Percentiles rank a stretch among this genome's conserved stretches.
These are phyloP conservation scores for Amylostereum chailletii DNA, from an alignment of 1,284 basidiomycete species.

Conservation along the genomic window DNA sequence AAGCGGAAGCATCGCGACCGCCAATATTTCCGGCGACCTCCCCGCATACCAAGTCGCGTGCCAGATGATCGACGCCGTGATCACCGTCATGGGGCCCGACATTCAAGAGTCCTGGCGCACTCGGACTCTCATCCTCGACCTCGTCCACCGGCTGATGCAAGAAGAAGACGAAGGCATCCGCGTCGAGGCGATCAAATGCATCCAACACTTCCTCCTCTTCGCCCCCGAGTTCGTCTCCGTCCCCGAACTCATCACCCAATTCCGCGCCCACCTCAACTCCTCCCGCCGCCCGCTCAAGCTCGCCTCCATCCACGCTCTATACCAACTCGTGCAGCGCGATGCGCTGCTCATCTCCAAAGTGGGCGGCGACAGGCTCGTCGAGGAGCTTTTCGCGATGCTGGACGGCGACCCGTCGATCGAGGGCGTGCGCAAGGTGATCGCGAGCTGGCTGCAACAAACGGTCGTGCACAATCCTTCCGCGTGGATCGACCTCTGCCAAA, in stretches of 20 bases:
- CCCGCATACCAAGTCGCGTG: conserved; percentile 90
- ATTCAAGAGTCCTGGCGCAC: conserved; percentile 85
- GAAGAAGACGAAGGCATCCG: conserved; percentile 86
- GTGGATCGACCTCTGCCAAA: conserved; percentile 97
- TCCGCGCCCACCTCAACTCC: conserved; percentile 72
- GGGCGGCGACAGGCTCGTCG: conserved; percentile 90
- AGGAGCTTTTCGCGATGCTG: conserved; percentile 90
- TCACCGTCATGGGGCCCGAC: conserved; percentile 93
- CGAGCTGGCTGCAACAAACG: conserved; percentile 94
- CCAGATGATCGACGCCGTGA: conserved; percentile 86
- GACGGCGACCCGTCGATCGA: conserved; percentile 94
- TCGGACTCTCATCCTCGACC: conserved; percentile 72
- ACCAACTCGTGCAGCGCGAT: conserved; percentile 96
- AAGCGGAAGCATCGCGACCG: conserved; percentile 78
- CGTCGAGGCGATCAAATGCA: conserved; percentile 92
- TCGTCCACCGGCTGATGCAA: conserved; percentile 79
- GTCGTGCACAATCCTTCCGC: conserved; percentile 88
- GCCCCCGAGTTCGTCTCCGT: conserved; percentile 78
- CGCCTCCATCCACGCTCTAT: conserved; percentile 91
- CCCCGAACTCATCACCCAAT: conserved; percentile 67
- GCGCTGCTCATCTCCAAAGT: conserved; percentile 87
- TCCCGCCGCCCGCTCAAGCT: conserved; percentile 80
- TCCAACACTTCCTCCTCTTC: conserved; percentile 96
- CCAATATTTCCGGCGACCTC: conserved; percentile 84
- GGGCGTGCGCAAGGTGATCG: conserved; percentile 88